Base-by-base conservation (phyloP, 163 green algal species). In the Coccomyxa subellipsoidea region DNA sequence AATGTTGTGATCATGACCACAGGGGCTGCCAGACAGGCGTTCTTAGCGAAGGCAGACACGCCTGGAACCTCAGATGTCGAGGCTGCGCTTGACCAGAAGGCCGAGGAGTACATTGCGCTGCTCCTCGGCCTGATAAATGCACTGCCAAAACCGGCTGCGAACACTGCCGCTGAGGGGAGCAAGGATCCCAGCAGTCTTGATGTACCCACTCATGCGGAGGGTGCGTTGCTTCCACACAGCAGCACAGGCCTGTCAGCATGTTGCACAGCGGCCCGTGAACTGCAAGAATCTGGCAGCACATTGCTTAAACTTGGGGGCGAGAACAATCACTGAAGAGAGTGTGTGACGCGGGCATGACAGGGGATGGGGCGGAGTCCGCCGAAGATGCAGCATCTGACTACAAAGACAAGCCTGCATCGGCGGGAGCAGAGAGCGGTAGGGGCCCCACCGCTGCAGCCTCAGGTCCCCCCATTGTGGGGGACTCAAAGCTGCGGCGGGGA, bases 71-170 rank as follows among this genome's bases (percentile, higher is more conserved):
- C 66, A 8, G 66, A 73, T 73, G 66, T 73, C 1, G 66, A 73
- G 66, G 66, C 66, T n/a, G n/a, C 66, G 21, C 8, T 73, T 18
- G 66, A 73, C 66, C 66, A 73, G 66, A 34, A 32, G n/a, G 66
- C 66, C 66, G 66, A 80, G 29, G 75, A 80, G 75, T 80, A 80
- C 37, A 39, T 80, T 27, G 25, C 75, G 18, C 75, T 80, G 75
- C 38, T 80, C 37, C 21, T 80, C 12, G 75, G 37, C 37, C 75
- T 80, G 37, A 37, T 39, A 15, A 80, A 35, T 27, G 35, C 34
- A 34, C 34, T 47, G 9, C 34, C 34, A 78, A 47, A 39, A 31
- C n/a, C 34, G 18, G 8, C 31, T n/a, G n/a, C n/a, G n/a, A n/a
- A n/a, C n/a, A n/a, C n/a, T n/a, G n/a, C n/a, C n/a, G n/a, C n/a